phyloP scores from a whole-genome alignment of 2,329 filamentous ascomycete genomes.

The Fusarium nanum region DNA sequence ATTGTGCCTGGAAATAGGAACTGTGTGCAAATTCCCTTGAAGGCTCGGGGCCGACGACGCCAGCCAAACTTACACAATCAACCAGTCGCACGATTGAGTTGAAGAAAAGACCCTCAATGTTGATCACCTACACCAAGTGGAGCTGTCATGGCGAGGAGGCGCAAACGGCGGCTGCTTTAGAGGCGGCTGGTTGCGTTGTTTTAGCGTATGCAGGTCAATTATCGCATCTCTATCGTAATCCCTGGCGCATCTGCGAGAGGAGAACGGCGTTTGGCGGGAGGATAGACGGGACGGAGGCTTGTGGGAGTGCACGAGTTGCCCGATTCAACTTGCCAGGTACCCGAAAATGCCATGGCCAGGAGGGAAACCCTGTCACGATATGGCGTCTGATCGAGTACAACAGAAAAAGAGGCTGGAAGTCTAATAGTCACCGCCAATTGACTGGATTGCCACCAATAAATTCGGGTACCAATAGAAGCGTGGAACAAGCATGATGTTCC shows the following conservation, averaged over 20 bases:
- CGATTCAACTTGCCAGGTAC: slow-evolving; percentile 3
- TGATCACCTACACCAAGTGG: slow-evolving; percentile 43
- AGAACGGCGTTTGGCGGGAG: slow-evolving; percentile 14
- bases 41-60: slow-evolving; percentile 9
- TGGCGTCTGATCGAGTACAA: slow-evolving; percentile 9
- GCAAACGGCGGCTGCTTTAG: slow-evolving; percentile 45
- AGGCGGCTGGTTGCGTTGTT: slow-evolving; percentile 37
- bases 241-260: slow-evolving; percentile 20
- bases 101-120: slow-evolving; percentile 34
- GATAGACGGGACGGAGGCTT: slow-evolving; percentile 15
- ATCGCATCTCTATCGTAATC: slow-evolving; percentile 20
- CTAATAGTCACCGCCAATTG: slow-evolving; percentile 20
- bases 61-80: slow-evolving; percentile 18
- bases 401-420: slow-evolving; percentile 37
- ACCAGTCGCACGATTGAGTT: slow-evolving; percentile 29
- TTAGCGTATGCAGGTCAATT: slow-evolving; percentile 33
- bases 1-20: slow-evolving; percentile 24
- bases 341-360: background rate
- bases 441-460: slow-evolving; percentile 26
- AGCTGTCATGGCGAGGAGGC: slow-evolving; percentile 43
- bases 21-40: slow-evolving; percentile 6
- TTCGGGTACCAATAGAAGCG: slow-evolving; percentile 18
- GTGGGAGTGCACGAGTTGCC: slow-evolving; percentile 2
- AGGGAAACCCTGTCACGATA: background rate
- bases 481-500: slow-evolving; percentile 7